Percentiles rank a stretch among this genome's conserved stretches.
phyloP scores from a whole-genome alignment of 2,329 filamentous ascomycete species.

The Amphichorda felina region DNA sequence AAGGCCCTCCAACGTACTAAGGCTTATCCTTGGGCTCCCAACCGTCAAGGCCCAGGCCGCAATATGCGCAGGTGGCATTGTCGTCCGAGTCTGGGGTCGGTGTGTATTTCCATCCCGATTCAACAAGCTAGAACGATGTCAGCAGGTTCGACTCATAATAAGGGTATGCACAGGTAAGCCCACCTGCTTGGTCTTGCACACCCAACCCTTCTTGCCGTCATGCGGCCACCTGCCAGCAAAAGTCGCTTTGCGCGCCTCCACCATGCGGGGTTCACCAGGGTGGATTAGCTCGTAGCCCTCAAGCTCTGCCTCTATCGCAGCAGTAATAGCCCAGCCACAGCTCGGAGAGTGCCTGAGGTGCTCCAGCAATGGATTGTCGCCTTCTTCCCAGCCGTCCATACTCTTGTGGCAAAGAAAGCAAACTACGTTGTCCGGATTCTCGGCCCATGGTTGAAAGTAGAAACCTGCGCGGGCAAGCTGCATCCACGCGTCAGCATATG shows the following conservation, averaged over 20 bases:
- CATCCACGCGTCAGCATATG: conserved; percentile 9
- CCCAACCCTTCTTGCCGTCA: conserved; percentile 77
- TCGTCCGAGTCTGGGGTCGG: conserved; percentile 75
- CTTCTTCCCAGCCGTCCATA: conserved; percentile 84
- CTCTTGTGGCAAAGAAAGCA: conserved; percentile 81
- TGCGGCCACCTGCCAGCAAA: conserved; percentile 85
- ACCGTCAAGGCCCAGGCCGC: conserved; percentile 76
- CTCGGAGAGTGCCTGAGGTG: conserved; percentile 72
- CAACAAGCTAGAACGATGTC: conserved; percentile 52
- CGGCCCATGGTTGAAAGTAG: conserved; percentile 66
- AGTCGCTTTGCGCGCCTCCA: conserved; percentile 68
- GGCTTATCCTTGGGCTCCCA: conserved; percentile 94
- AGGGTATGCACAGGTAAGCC: conserved; percentile 6
- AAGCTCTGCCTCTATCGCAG: conserved; percentile 47
- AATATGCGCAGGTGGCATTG: conserved; percentile 85
- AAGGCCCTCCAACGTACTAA: conserved; percentile 39
- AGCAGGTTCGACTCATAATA: conserved; percentile 3
- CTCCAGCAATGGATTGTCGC: conserved; percentile 73
- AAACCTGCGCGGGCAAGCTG: conserved; percentile 88
- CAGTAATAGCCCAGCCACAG: conserved; percentile 79
- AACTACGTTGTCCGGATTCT: conserved; percentile 73
- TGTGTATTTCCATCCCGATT: conserved; percentile 90
- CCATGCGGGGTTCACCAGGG: conserved; percentile 59
- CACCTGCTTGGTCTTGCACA: conserved; percentile 81
- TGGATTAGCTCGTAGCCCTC: conserved; percentile 58